Evolutionary conservation across 2,329 filamentous ascomycete species (phyloP), one percentile per base, ranked within the genome.

Genomic region (Arthroderma uncinatum): DNA sequence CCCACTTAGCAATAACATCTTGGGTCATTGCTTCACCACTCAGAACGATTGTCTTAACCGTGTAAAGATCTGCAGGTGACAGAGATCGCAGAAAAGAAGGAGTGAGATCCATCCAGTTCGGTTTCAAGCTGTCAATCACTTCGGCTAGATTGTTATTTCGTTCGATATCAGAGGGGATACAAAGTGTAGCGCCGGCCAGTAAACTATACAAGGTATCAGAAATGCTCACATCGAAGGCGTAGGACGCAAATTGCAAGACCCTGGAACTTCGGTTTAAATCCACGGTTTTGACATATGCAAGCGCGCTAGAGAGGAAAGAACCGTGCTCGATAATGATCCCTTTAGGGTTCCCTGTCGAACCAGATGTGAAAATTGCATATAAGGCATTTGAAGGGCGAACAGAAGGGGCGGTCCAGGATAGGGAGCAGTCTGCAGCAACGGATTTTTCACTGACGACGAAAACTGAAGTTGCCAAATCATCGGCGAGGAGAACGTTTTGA

Each of bases 221-320:
- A 4, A 94, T 83, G 0, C 87, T 93, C 2, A 94, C 89, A 69
- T 95, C 89, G 66, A 94, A 95, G 0, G 89, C 93, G 0, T 88
- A 87, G 4, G 88, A 84, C 2, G 89, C 89, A 68, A 94, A 94
- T 66, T 95, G 89, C 0, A 95, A 78, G 67, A 94, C 52, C 25
- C 70, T 60, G 6, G 66, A 62, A 71, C 66, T 0, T 68, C 64
- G n/a, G 71, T 70, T 37, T 82, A 77, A 54, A 30, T 72, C 68
- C 7, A 80, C 66, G 0, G 75, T 74, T 0, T 70, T 65, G 0
- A 74, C 77, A 59, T 81, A 78, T 0, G 73, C 72, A 1, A 73
- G 61, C 52, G 79, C 75, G 0, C 56, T 58, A 21, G 58, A 48
- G 25, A 39, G 42, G 16, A 58, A 48, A 23, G 58, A 55, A 8